Evolutionary conservation across 1,284 basidiomycete species (phyloP).

Genomic region (Phellopilus nigrolimitatus): DNA sequence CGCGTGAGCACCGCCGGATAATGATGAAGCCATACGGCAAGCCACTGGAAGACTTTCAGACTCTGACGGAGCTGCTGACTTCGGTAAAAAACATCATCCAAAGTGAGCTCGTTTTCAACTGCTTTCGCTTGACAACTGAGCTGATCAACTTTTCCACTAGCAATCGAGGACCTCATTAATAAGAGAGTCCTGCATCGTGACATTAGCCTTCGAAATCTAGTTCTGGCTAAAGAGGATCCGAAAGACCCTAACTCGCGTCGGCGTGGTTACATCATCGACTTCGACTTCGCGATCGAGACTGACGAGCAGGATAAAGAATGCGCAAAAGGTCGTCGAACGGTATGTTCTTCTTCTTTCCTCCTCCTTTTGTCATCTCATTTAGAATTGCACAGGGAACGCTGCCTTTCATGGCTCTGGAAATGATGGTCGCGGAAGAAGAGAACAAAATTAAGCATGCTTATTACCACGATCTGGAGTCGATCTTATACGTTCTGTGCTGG

Average conservation of each 20-base stretch:
- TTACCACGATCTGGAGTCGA: slow-evolving; percentile 7
- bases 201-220: slow-evolving; percentile 1
- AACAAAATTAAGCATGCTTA: neutral
- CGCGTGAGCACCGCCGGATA: neutral
- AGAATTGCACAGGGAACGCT: neutral
- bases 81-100: slow-evolving; percentile 1
- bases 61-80: neutral
- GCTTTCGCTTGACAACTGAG: neutral
- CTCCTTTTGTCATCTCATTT: neutral
- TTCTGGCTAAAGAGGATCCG: neutral
- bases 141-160: neutral
- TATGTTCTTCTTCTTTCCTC: neutral
- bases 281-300: neutral
- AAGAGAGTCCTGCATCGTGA: slow-evolving; percentile 4
- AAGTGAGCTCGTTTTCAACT: neutral
- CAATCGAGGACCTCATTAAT: neutral
- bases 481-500: slow-evolving; percentile 7
- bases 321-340: neutral
- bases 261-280: no score
- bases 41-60: slow-evolving; percentile 1
- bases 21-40: slow-evolving; percentile 1
- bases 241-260: slow-evolving; percentile 1
- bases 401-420: slow-evolving; percentile 1
- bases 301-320: neutral
- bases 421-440: neutral